A percentile compares a stretch with the other conserved stretches of the same genome.
Conservation (phyloP, 768 basidiomycete species). For the Termitomyces sp. region DNA sequence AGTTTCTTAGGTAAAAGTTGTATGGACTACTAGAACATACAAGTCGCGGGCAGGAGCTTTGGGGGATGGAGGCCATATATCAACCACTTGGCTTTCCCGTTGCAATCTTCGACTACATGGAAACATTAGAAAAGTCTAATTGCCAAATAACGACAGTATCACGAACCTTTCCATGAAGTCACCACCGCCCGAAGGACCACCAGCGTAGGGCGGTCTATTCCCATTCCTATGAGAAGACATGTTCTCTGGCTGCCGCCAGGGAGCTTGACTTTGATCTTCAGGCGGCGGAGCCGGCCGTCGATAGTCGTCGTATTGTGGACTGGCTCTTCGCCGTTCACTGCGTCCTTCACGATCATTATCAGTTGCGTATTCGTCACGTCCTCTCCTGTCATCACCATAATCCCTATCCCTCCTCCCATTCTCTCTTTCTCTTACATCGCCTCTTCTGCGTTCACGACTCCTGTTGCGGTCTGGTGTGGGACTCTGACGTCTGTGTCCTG, state of each 20-base stretch:
- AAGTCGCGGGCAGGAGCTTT: conserved; percentile 56
- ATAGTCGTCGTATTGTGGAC: conserved; percentile 63
- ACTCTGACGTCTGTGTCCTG: conserved; percentile 33
- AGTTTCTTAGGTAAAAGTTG: background rate
- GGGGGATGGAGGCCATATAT: conserved; percentile 84
- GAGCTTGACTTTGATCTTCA: conserved; percentile 27
- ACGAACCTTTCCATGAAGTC: conserved; percentile 75
- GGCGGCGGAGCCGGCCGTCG: conserved; percentile 35
- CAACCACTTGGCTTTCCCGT: conserved; percentile 50
- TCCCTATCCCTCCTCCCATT: conserved; percentile 14
- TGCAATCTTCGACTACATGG: conserved; percentile 62
- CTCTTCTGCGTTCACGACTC: conserved; percentile 26
- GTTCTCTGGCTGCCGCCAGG: conserved; percentile 47
- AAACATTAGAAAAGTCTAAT: background rate
- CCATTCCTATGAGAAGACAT: conserved; percentile 51
- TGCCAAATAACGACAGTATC: background rate
- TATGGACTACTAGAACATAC: conserved; percentile 34
- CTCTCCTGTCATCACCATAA: conserved; percentile 17
- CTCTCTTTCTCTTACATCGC: conserved; percentile 21
- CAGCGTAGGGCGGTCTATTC: conserved; percentile 25
- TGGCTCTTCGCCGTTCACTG: conserved; percentile 33
- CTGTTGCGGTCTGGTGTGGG: conserved; percentile 28
- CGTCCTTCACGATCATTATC: conserved; percentile 8
- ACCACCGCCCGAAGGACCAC: conserved; percentile 30
- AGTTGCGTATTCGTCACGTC: conserved; percentile 15